Conservation (phyloP, 202 grass and related monocot genomes). For the Elaeis oleifera region DNA sequence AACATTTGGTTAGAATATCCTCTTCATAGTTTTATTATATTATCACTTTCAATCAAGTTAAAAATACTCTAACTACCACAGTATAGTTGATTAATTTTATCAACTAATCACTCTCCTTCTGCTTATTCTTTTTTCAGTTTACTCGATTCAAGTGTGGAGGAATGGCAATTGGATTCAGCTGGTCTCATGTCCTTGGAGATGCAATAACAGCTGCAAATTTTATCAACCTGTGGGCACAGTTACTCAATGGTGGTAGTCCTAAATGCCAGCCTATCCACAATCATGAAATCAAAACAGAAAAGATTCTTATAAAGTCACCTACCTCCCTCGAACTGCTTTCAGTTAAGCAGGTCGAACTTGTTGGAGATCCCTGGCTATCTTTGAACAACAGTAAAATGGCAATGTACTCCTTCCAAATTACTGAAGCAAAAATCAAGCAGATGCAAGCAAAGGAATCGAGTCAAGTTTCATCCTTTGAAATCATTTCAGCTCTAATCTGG, state of each 20-base stretch:
- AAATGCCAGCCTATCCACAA: constrained; percentile 1
- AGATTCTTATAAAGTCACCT: not conserved
- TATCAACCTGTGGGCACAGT: constrained; percentile 73
- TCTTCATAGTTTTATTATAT: too few relatives aligned
- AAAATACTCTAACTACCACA: not conserved
- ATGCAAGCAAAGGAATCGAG: constrained; percentile 21
- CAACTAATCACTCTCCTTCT: not conserved
- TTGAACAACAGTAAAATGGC: constrained; percentile 46
- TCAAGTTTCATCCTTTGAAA: constrained; percentile 45
- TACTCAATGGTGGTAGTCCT: constrained; percentile 33
- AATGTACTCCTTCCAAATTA: constrained; percentile 58
- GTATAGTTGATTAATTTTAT: not conserved
- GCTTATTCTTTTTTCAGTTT: constrained; percentile 30
- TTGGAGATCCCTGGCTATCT: constrained; percentile 63
- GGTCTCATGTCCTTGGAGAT: constrained; percentile 86
- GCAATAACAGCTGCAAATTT: constrained; percentile 40
- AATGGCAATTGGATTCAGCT: constrained; percentile 78
- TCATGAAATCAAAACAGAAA: constrained; percentile 2
- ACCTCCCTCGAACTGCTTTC: constrained; percentile 19
- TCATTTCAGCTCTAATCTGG: constrained; percentile 71
- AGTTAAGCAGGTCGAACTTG: constrained; percentile 53
- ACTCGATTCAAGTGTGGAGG: constrained; percentile 80
- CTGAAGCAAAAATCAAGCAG: constrained; percentile 27
- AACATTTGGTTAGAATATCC: too few relatives aligned
- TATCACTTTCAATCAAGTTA: too few relatives aligned